These are phyloP conservation scores for Domatiomyces catenatus DNA, from an alignment of 2,329 filamentous ascomycete species.

Conservation along the genomic window DNA sequence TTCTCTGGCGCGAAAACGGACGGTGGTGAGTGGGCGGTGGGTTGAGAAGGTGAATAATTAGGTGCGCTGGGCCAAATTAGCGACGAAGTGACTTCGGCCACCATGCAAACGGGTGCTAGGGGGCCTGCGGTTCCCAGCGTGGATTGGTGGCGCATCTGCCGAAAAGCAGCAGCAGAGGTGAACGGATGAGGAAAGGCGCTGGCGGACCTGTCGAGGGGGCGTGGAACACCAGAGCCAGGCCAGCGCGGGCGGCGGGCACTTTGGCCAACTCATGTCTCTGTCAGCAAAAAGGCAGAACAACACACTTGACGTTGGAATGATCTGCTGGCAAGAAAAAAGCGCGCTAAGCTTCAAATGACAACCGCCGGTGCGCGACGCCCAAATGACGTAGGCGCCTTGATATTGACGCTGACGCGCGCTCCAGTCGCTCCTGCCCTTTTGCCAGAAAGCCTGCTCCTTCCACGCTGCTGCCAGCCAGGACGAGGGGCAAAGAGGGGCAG, in stretches of 20 bases:
- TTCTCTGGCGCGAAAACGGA: constrained; percentile 14
- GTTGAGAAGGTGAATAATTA: background rate
- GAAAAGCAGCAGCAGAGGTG: constrained; percentile 4
- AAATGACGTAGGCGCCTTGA: background rate
- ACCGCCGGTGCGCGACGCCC: background rate
- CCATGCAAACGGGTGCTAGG: background rate
- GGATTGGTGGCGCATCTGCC: constrained; percentile 1
- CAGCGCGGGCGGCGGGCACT: too few relatives aligned
- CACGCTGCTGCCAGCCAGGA: background rate
- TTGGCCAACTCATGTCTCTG: background rate
- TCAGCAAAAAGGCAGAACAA: background rate
- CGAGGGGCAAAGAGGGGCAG: background rate
- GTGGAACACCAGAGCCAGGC: background rate
- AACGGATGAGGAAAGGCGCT: constrained; percentile 2
- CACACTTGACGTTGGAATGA: background rate
- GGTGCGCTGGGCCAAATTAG: background rate
- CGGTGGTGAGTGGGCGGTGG: constrained; percentile 6
- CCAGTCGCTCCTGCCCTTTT: background rate
- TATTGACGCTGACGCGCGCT: background rate
- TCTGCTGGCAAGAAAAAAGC: background rate
- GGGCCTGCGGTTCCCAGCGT: background rate
- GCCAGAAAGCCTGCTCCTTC: background rate
- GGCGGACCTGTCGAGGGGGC: background rate
- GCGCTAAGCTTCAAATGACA: background rate
- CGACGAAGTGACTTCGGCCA: background rate